Conservation (phyloP, 805 yeast genomes). For the Pichia eremophila region DNA sequence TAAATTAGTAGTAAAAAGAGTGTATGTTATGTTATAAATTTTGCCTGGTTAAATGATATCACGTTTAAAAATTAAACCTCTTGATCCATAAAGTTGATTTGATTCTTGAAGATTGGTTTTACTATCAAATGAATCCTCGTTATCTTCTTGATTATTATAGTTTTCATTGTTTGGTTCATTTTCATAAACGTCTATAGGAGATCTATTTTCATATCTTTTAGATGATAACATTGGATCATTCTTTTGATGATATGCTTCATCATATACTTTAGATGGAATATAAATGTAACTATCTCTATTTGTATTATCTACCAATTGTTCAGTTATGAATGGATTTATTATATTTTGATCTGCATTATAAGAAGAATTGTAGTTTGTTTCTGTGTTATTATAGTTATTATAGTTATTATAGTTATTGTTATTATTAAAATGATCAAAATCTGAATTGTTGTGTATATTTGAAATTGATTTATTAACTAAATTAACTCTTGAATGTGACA, state of each 20-base stretch:
- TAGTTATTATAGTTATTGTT: background rate
- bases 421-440: background rate
- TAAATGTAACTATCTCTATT: conserved; percentile 1
- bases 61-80: background rate
- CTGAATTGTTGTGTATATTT: background rate
- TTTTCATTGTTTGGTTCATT: background rate
- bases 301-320: background rate
- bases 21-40: no score
- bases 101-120: background rate
- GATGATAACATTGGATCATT: background rate
- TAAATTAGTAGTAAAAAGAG: background rate
- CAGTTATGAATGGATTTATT: background rate
- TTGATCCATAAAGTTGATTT: background rate
- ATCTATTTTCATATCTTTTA: background rate
- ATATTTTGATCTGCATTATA: background rate
- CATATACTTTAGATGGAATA: conserved; percentile 3
- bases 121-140: no score
- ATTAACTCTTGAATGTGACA: conserved; percentile 5
- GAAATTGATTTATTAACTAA: background rate
- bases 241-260: conserved; percentile 1
- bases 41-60: background rate
- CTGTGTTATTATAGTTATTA: background rate
- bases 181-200: background rate
- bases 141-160: no score
- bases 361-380: background rate